Evolutionary conservation across 371 early-diverging fungal species (phyloP), one percentile per base, ranked within the genome.

Genomic region (Apophysomyces elegans): DNA sequence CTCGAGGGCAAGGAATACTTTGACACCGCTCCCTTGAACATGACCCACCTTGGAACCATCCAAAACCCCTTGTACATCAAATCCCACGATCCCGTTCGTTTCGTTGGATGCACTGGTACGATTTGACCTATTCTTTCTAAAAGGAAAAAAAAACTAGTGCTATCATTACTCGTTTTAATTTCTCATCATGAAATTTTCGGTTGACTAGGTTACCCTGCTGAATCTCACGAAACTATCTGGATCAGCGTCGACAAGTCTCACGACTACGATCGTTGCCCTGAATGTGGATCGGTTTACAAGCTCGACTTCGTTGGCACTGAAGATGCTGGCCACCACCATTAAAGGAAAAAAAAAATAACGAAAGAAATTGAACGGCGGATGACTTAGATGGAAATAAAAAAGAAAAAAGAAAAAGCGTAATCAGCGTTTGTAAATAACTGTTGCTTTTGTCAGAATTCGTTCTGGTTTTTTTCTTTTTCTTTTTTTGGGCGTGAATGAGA

Each of bases 51-150:
- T 69, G 96, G 95, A 65, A 97, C 99, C 70, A 83, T 83, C 75
- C 71, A 86, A 61, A 87, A 94, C 79, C 99, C 97, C 69, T 90
- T 95, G 65, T 81, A 96, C 64, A 91, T 98, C 65, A 80, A 85
- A 68, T 95, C 96, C 56, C 85, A 87, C 46, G 95, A 95, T 74
- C 84, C 87, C 54, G 84, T 89, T 75, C 90, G 95, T 61, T 91
- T 92, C 71, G 88, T 97, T 65, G 99, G 96, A 39, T 98, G 99
- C 88, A 92, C 95, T 74, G 96, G 96, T 96, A 83, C 60, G 81
- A 80, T 41, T 43, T 62, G 3, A 26, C 32, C 35, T 5, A 58
- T 21, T 58, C 32, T 54, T 41, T 41, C 13, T 8, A 8, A 11
- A 41, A 13, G 11, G 11, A 13, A 41, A 41, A 11, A 8, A 41